Evolutionary conservation across 306 rosid species (phyloP).

Genomic region (Vigna hirtella): DNA sequence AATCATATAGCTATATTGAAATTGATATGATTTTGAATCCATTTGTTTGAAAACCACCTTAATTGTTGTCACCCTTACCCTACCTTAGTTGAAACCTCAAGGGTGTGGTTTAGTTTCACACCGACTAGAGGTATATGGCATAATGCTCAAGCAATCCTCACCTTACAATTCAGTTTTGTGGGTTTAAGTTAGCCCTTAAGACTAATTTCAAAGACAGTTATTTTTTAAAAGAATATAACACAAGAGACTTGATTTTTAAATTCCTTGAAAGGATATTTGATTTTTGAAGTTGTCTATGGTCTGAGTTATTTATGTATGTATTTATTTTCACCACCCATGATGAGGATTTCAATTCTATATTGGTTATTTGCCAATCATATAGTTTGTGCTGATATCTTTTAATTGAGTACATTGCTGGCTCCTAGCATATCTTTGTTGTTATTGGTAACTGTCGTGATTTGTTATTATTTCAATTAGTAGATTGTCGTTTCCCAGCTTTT

Average conservation of each 20-base stretch:
- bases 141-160: no score
- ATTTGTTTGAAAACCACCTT: no score
- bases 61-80: no score
- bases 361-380: constrained; percentile 21
- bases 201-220: not conserved
- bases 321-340: constrained; percentile 9
- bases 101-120: no score
- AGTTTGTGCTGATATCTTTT: not conserved
- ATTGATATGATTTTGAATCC: constrained; percentile 5
- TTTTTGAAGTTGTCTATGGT: constrained; percentile 14
- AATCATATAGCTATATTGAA: not conserved
- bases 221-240: not conserved
- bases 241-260: constrained; percentile 5
- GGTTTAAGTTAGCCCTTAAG: no score
- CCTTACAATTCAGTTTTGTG: no score
- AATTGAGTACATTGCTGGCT: not conserved
- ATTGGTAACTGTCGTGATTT: constrained; percentile 21
- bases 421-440: constrained; percentile 23
- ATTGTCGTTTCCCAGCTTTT: constrained; percentile 11
- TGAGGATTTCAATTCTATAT: not conserved
- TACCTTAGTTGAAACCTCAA: no score
- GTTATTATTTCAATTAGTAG: constrained; percentile 20
- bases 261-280: not conserved
- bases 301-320: not conserved
- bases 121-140: no score